phyloP scores from a whole-genome alignment of 106 monocot genomes.

The Cymbidium sinense region DNA sequence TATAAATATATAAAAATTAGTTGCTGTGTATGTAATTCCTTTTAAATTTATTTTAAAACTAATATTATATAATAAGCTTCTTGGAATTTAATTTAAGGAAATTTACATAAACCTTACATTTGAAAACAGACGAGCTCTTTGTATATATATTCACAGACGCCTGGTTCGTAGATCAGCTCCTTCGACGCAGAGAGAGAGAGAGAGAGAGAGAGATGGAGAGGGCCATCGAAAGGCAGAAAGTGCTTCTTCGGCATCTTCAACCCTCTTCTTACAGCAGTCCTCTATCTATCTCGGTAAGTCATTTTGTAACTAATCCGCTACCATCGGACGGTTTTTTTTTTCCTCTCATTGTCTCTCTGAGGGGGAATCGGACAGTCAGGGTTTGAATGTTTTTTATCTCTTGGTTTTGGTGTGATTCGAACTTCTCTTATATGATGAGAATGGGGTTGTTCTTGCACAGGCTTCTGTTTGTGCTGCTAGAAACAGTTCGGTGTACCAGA shows the following conservation, averaged over 20 bases:
- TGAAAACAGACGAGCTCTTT: no score
- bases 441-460: conserved; percentile 12
- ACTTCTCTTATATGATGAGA: neutral
- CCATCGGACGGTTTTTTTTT: neutral
- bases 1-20: no score
- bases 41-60: no score
- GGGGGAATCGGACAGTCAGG: neutral
- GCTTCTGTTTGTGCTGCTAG: conserved; percentile 21
- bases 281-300: conserved; percentile 23
- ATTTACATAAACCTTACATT: no score
- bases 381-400: neutral
- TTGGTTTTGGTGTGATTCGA: neutral
- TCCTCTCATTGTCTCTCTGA: neutral
- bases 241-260: conserved; percentile 57
- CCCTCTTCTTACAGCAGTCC: conserved; percentile 22
- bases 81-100: no score
- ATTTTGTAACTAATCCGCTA: neutral
- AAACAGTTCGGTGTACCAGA: conserved; percentile 10
- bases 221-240: conserved; percentile 63
- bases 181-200: neutral
- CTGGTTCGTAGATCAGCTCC: no score
- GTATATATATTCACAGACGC: no score
- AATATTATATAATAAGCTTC: no score
- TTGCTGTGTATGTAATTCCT: no score
- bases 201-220: conserved; percentile 55